Conservation (phyloP, 225 moss, liverwort and hornwort genomes). For the Anthoceros angustus region DNA sequence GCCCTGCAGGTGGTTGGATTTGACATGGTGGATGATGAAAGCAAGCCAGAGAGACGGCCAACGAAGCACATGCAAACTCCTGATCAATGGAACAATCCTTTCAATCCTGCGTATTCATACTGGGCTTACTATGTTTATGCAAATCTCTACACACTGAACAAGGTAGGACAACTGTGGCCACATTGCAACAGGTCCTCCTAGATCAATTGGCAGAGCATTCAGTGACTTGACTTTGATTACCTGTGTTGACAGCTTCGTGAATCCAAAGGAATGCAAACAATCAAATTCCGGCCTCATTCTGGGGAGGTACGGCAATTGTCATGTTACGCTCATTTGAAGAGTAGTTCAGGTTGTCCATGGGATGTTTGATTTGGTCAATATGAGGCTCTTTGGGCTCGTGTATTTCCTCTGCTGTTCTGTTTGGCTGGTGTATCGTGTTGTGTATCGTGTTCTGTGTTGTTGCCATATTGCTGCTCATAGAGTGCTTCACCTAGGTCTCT, state of each 20-base stretch:
- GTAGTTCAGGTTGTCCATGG: not conserved
- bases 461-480: no score
- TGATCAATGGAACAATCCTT: slow-evolving; percentile 79
- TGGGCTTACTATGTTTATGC: slow-evolving; percentile 98
- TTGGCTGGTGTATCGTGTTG: not conserved
- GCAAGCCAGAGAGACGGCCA: slow-evolving; percentile 86
- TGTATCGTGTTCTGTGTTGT: no score
- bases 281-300: slow-evolving; percentile 89
- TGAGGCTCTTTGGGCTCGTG: not conserved
- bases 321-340: not conserved
- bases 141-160: slow-evolving; percentile 67
- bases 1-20: slow-evolving; percentile 77
- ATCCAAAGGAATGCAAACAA: slow-evolving; percentile 62
- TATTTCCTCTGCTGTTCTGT: not conserved
- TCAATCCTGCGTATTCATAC: slow-evolving; percentile 91
- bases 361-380: not conserved
- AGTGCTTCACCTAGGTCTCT: no score
- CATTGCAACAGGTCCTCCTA: not conserved
- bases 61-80: slow-evolving; percentile 98
- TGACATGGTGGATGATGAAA: slow-evolving; percentile 99
- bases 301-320: slow-evolving; percentile 42
- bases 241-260: slow-evolving; percentile 45
- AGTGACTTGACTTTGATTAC: not conserved
- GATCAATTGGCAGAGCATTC: not conserved
- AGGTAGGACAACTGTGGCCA: slow-evolving; percentile 22